Percentiles rank a stretch among this genome's conserved stretches.
These are phyloP conservation scores for Ophiorrhiza pumila DNA, from an alignment of 257 asterid genomes.

Conservation along the genomic window DNA sequence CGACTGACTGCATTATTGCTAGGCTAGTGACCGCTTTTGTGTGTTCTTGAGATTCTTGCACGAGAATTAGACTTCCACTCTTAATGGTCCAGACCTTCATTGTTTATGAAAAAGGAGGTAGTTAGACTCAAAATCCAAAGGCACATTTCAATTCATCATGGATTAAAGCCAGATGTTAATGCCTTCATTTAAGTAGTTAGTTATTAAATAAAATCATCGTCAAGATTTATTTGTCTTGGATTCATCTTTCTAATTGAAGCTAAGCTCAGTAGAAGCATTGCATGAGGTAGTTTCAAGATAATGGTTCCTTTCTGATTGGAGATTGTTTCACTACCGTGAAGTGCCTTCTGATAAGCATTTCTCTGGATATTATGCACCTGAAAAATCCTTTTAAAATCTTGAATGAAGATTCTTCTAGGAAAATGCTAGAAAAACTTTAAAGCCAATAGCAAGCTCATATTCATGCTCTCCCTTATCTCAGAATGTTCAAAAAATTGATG, in stretches of 20 bases:
- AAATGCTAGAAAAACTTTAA: too few species aligned
- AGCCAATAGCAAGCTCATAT: not conserved
- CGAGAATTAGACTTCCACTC: conserved; percentile 37
- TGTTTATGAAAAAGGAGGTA: not conserved
- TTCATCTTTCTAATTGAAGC: not conserved
- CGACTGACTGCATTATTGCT: conserved; percentile 48
- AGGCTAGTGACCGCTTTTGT: conserved; percentile 68
- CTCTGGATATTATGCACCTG: not conserved
- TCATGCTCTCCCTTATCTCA: not conserved
- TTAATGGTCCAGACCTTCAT: conserved; percentile 62
- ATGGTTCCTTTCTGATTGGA: not conserved
- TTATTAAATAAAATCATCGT: not conserved
- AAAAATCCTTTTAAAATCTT: not conserved
- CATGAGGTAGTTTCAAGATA: not conserved
- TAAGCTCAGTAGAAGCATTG: too few species aligned
- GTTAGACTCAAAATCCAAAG: not conserved
- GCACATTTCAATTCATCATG: not conserved
- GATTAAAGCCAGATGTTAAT: not conserved
- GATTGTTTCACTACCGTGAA: not conserved
- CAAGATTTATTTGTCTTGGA: not conserved
- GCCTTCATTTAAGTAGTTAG: not conserved
- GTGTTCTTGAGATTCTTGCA: conserved; percentile 71
- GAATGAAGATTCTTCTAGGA: not conserved
- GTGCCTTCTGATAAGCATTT: not conserved
- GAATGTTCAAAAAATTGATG: too few species aligned